Evolutionary conservation across 2,329 filamentous ascomycete species (phyloP).

Genomic region (Fusarium concolor): DNA sequence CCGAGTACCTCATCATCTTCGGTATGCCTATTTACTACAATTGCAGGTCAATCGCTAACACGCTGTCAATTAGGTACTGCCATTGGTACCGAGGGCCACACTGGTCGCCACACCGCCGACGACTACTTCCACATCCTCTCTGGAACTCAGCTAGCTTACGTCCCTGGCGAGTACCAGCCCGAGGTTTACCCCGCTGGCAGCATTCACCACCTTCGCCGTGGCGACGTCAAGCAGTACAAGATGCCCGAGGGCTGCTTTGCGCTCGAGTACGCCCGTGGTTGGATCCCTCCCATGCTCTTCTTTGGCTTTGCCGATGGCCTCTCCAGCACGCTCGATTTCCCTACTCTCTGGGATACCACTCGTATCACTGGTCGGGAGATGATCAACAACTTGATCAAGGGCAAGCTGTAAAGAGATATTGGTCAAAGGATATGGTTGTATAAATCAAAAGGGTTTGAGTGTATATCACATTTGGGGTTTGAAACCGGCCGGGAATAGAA

Average conservation of each 20-base stretch:
- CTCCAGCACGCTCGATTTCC: constrained; percentile 83
- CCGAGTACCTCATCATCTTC: constrained; percentile 92
- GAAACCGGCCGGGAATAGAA: neutral
- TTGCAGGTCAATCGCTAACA: constrained; percentile 14
- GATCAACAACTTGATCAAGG: constrained; percentile 74
- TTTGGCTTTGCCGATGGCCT: constrained; percentile 89
- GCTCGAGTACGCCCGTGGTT: constrained; percentile 85
- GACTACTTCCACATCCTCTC: constrained; percentile 94
- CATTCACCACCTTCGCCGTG: constrained; percentile 78
- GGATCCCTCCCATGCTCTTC: constrained; percentile 93
- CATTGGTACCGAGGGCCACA: constrained; percentile 88
- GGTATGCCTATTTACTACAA: constrained; percentile 53
- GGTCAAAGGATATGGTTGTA: neutral
- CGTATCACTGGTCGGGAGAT: constrained; percentile 81
- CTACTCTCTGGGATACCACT: constrained; percentile 85
- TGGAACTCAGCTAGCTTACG: constrained; percentile 82
- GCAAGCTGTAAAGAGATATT: constrained; percentile 70
- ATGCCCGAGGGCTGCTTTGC: constrained; percentile 83
- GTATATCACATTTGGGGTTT: constrained; percentile 5
- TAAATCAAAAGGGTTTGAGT: neutral
- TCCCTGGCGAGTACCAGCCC: constrained; percentile 72
- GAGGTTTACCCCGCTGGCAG: constrained; percentile 77
- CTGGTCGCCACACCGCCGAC: constrained; percentile 88
- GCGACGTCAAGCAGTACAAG: constrained; percentile 83
- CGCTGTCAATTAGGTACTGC: constrained; percentile 64